phyloP scores from a whole-genome alignment of 2,329 filamentous ascomycete species.

The Cladophialophora bantiana region DNA sequence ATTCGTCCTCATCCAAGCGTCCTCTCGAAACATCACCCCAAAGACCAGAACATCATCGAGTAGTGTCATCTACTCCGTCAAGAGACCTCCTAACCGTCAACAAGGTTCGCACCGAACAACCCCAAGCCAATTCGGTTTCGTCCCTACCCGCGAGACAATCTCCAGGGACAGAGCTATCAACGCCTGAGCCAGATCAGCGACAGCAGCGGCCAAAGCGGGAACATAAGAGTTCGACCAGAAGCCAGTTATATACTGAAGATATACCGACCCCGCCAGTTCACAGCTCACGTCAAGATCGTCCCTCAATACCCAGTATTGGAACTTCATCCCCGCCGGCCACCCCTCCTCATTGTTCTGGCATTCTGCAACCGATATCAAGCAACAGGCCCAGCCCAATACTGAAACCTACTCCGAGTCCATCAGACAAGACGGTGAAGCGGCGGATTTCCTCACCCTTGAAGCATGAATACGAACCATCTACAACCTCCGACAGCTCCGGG shows the following conservation, averaged over 20 bases:
- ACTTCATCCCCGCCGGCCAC: constrained; percentile 51
- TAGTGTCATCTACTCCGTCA: constrained; percentile 57
- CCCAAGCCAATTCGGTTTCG: neutral
- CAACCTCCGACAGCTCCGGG: constrained; percentile 67
- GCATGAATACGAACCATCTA: constrained; percentile 93
- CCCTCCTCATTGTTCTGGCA: constrained; percentile 51
- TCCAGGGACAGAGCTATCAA: neutral
- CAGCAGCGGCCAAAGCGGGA: constrained; percentile 19
- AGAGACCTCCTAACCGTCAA: constrained; percentile 53
- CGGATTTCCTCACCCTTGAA: constrained; percentile 92
- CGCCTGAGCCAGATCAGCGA: constrained; percentile 11
- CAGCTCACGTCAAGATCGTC: constrained; percentile 17
- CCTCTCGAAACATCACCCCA: constrained; percentile 16
- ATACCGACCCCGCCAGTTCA: constrained; percentile 25
- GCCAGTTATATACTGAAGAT: constrained; percentile 34
- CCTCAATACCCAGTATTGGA: constrained; percentile 14
- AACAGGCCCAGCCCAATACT: constrained; percentile 18
- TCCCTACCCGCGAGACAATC: neutral
- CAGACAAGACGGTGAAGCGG: constrained; percentile 58
- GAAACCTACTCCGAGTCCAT: constrained; percentile 53
- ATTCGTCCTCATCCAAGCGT: neutral
- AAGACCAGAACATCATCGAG: constrained; percentile 45
- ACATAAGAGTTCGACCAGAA: constrained; percentile 14
- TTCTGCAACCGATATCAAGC: constrained; percentile 19
- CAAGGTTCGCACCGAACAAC: constrained; percentile 48